Base-by-base conservation (phyloP, 2,329 filamentous ascomycete species). In the Cladorrhinum sp. region DNA sequence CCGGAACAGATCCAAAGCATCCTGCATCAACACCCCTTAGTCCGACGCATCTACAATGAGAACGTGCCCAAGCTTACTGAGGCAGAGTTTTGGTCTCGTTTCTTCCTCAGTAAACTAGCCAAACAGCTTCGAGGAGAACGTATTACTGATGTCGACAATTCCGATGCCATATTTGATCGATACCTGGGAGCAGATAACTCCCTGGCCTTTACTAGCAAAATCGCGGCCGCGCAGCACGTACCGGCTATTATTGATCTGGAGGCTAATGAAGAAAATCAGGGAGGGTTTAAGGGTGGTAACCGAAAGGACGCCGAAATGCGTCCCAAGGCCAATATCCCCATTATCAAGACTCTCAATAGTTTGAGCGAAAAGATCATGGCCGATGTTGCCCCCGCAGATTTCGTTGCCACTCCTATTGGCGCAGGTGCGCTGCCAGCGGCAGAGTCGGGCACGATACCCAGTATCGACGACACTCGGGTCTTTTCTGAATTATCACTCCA, bases 181-280 rank as follows among this genome's bases (percentile, higher is more conserved):
- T 97, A 96, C 72, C 83, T 96, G 23, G 86, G 89, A 61, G 82
- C 83, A 38, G 89, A 91, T 63, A 89, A 92, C 66, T 81, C 81
- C 29, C 73, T 78, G 20, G 75, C 76, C 36, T 78, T 82, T 50
- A 76, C 80, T 10, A 82, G 78, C 69, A 81, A 80, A 65, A 79
- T 85, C 52, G 77, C 84, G 65, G 55, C 62, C 9, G 78, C 87
- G 2, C 78, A 87, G 32, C 84, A 88, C 59, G 86, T 99, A 20
- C 93, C 95, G 0, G 87, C 93, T 68, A 93, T 96, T 65, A 93
- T 99, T 67, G 90, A 99, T 72, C 76, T 99, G 24, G 91, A 93
- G 71, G 95, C 89, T 27, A 99, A 99, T 70, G 95, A 98, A 75
- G 91, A 95, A 73, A 93, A 99, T 69, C 88, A 96, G 73, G 96